phyloP scores from a whole-genome alignment of 441 rosid species.

The Gossypium trilobum region DNA sequence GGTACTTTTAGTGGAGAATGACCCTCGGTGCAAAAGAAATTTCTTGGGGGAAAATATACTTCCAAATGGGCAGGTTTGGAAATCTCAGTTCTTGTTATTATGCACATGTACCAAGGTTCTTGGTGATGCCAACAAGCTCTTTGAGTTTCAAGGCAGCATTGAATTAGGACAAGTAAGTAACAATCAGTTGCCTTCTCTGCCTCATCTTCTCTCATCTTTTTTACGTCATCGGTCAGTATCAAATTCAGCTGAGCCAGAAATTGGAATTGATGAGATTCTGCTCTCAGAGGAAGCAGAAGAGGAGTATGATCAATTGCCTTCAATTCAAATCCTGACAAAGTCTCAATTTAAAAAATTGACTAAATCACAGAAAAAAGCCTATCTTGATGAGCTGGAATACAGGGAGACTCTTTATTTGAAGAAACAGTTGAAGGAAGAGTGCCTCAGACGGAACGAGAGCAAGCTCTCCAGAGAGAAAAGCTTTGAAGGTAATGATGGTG shows the following conservation, averaged over 20 bases:
- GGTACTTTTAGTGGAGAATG: conserved; percentile 73
- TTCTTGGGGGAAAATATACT: conserved; percentile 57
- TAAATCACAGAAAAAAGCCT: conserved; percentile 61
- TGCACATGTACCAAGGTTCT: conserved; percentile 71
- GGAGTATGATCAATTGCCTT: conserved; percentile 76
- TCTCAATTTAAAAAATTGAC: conserved; percentile 61
- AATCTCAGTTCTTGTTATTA: conserved; percentile 55
- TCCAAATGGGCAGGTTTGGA: conserved; percentile 81
- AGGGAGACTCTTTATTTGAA: conserved; percentile 71
- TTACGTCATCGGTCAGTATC: conserved; percentile 49
- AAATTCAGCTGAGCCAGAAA: conserved; percentile 39
- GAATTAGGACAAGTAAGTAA: conserved; percentile 48
- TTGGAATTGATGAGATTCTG: conserved; percentile 42
- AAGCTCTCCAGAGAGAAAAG: conserved; percentile 34
- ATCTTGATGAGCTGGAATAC: conserved; percentile 82
- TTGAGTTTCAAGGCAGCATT: conserved; percentile 55
- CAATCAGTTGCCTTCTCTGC: conserved; percentile 61
- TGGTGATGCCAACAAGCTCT: conserved; percentile 51
- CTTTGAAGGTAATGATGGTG: conserved; percentile 18
- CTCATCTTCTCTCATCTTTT: conserved; percentile 75
- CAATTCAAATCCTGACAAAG: conserved; percentile 70
- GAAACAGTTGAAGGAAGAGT: conserved; percentile 73
- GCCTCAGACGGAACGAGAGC: conserved; percentile 34
- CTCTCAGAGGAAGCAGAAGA: conserved; percentile 47
- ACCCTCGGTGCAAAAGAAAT: conserved; percentile 61